Conservation (phyloP, 805 yeast genomes). For the Metschnikowia vanudenii region DNA sequence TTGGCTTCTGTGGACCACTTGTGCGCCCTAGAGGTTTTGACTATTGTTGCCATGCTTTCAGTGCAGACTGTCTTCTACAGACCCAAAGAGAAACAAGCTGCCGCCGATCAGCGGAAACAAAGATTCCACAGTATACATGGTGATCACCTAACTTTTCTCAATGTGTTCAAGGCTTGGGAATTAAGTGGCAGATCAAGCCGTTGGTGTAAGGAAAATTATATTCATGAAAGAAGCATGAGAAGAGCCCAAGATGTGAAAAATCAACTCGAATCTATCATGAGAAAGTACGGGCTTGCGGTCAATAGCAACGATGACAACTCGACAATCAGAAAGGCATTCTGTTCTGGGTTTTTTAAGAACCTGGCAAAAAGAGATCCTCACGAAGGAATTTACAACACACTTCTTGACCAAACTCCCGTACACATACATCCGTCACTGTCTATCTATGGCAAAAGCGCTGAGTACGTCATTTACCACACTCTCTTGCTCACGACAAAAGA, state of each 20-base stretch:
- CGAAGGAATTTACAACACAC: constrained; percentile 54
- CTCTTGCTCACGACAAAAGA: constrained; percentile 80
- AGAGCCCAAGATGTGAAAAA: constrained; percentile 77
- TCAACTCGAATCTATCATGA: constrained; percentile 63
- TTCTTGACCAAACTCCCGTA: constrained; percentile 70
- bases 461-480: constrained; percentile 79
- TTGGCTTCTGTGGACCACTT: constrained; percentile 65
- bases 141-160: constrained; percentile 80
- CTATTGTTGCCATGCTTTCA: constrained; percentile 86
- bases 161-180: constrained; percentile 78
- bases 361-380: constrained; percentile 60
- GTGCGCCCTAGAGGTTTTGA: constrained; percentile 78
- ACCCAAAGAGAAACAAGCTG: constrained; percentile 72
- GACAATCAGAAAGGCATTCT: constrained; percentile 56
- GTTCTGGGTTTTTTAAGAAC: constrained; percentile 68
- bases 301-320: constrained; percentile 56
- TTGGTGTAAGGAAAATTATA: constrained; percentile 80
- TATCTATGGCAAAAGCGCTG: constrained; percentile 60
- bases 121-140: constrained; percentile 74
- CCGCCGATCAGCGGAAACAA: constrained; percentile 75
- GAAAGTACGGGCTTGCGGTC: constrained; percentile 44
- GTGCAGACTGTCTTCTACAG: constrained; percentile 80
- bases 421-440: constrained; percentile 86
- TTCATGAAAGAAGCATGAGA: constrained; percentile 74
- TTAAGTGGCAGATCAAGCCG: constrained; percentile 48